A percentile compares a stretch with the other conserved stretches of the same genome.
Evolutionary conservation across 495 filamentous ascomycete species (phyloP).

Genomic region (Aspergillus biplanus): DNA sequence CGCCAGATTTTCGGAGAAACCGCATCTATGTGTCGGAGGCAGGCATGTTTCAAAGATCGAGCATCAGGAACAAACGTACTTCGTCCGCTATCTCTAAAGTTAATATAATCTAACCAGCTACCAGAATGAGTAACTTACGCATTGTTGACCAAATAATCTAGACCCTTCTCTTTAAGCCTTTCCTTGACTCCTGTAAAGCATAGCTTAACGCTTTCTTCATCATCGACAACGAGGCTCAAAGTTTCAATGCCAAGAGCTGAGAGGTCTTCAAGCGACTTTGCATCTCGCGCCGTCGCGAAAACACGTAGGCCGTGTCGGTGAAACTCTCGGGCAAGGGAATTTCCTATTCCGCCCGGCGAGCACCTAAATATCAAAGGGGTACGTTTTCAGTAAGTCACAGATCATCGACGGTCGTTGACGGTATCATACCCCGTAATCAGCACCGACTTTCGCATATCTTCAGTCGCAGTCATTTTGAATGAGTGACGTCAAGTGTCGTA

Average conservation of each 20-base stretch:
- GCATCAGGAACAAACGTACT: constrained; percentile 32
- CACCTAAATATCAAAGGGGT: constrained; percentile 39
- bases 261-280: constrained; percentile 50
- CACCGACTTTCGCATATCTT: constrained; percentile 45
- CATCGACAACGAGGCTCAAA: constrained; percentile 56
- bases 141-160: constrained; percentile 67
- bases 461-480: constrained; percentile 26
- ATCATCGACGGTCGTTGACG: background rate
- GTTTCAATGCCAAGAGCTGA: constrained; percentile 55
- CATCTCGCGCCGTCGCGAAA: constrained; percentile 60
- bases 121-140: constrained; percentile 43
- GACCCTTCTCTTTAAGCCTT: constrained; percentile 45
- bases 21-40: no score
- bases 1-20: no score
- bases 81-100: constrained; percentile 35
- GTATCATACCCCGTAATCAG: constrained; percentile 50
- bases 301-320: constrained; percentile 54
- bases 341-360: constrained; percentile 61
- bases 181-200: constrained; percentile 48
- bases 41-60: background rate
- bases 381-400: background rate
- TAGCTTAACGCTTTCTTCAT: constrained; percentile 46
- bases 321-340: constrained; percentile 60
- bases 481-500: background rate
- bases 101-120: constrained; percentile 2